phyloP scores from a whole-genome alignment of 1,284 basidiomycete species.

The Ustilago lituana region DNA sequence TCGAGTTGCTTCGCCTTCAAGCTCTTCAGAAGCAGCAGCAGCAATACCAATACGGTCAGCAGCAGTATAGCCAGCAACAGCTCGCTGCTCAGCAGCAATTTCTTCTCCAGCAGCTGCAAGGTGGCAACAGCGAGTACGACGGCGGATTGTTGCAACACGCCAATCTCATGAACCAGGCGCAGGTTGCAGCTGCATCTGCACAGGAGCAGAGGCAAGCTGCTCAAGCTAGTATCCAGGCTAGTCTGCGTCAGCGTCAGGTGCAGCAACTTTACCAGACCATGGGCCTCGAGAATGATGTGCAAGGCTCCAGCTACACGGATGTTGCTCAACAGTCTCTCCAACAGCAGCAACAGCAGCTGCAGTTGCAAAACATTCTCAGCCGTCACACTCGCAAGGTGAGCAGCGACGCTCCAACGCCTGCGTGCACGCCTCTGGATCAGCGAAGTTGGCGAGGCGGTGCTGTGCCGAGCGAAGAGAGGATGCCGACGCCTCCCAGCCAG shows the following conservation, averaged over 20 bases:
- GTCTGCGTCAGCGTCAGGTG: constrained; percentile 53
- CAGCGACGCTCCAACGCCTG: constrained; percentile 21
- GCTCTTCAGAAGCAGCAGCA: constrained; percentile 52
- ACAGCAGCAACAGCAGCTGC: constrained; percentile 40
- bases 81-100: constrained; percentile 56
- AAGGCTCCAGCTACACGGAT: constrained; percentile 9
- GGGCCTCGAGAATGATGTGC: constrained; percentile 29
- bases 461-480: constrained; percentile 9
- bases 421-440: constrained; percentile 32
- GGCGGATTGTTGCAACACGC: constrained; percentile 31
- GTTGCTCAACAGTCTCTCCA: constrained; percentile 30
- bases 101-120: constrained; percentile 55
- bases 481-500: constrained; percentile 31
- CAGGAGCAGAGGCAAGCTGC: constrained; percentile 59
- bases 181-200: constrained; percentile 31
- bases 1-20: constrained; percentile 55
- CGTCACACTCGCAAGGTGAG: constrained; percentile 43
- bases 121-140: constrained; percentile 12
- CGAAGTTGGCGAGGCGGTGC: constrained; percentile 44
- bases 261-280: constrained; percentile 53
- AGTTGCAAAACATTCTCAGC: constrained; percentile 39
- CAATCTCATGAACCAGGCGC: constrained; percentile 23
- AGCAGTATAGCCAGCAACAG: constrained; percentile 42
- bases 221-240: constrained; percentile 59
- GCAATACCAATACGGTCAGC: constrained; percentile 31